These are phyloP conservation scores for Pyricularia pennisetigena DNA, from an alignment of 2,329 filamentous ascomycete genomes.

Conservation along the genomic window DNA sequence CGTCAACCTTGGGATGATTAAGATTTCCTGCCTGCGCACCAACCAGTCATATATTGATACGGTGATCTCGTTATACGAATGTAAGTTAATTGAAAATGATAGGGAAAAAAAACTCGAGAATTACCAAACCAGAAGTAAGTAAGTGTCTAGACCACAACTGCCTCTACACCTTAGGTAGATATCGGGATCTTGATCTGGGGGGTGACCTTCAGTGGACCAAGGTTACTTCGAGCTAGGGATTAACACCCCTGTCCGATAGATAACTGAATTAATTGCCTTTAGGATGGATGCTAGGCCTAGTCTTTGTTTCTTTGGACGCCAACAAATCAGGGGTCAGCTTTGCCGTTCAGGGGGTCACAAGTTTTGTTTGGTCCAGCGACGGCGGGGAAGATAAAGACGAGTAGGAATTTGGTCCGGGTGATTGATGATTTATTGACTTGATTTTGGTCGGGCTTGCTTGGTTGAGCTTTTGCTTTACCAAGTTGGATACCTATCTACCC, in stretches of 20 bases:
- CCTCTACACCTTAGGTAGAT: not conserved
- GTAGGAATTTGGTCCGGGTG: not conserved
- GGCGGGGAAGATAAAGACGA: not conserved
- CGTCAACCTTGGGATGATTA: not conserved
- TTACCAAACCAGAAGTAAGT: not conserved
- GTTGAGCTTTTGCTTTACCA: not conserved
- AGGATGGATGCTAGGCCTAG: slow-evolving; percentile 1
- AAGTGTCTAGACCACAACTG: not conserved
- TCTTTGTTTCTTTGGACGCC: not conserved
- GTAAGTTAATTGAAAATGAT: not conserved
- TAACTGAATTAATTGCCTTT: not conserved
- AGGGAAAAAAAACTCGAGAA: not conserved
- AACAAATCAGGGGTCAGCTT: not conserved
- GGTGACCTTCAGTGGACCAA: not conserved
- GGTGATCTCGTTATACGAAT: not conserved
- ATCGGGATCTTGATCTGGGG: not conserved
- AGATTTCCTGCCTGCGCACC: not conserved
- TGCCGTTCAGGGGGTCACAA: not conserved
- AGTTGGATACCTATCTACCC: not conserved
- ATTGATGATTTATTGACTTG: not conserved
- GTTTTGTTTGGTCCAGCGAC: not conserved
- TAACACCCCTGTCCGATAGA: not conserved
- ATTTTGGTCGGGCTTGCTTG: too few relatives aligned
- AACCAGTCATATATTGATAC: not conserved
- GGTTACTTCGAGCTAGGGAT: not conserved